Base-by-base conservation (phyloP, 768 basidiomycete species). In the Collybia sordida region DNA sequence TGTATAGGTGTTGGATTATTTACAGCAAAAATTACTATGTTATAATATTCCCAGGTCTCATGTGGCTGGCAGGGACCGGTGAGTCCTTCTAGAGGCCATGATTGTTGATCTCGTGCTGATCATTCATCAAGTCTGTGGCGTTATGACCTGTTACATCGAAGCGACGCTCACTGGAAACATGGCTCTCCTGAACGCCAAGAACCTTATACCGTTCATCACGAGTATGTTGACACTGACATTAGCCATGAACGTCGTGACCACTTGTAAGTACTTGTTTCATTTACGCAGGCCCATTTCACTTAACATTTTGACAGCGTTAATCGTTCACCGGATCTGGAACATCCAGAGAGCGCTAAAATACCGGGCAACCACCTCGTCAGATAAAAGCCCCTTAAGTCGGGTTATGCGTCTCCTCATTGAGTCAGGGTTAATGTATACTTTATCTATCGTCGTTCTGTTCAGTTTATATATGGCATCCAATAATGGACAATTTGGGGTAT, bases 11-110 rank as follows among this genome's bases (percentile, higher is more conserved):
- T 49, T 73, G 65, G 64, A 55, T 72, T 21, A 60, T 76, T 6
- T 71, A 71, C 37, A 58, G 58, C 21, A 61, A 59, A 15, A 64
- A 54, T 4, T 69, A 62, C 60, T 39, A 61, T n/a, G 47, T 76
- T 8, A 54, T 74, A 22, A 21, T 53, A 3, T 22, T 64, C 7
- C 67, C 72, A 0, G 48, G 61, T 5, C 2, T 70, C 11, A 48
- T 76, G 5, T 74, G 72, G 71, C 25, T 72, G 3, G 72, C 62
- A 4, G 68, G 64, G 8, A 63, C 67, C n/a, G 70, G 69, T 68
- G 50, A 25, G 59, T 53, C 37, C 27, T 6, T 42, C 35, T 24
- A 21, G 18, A 6, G n/a, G 22, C 31, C 12, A 45, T 2, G 38
- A 22, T 45, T 17, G 4, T 21, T 25, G 6, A 36, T 18, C 25